Evolutionary conservation across 768 basidiomycete genomes (phyloP), one percentile per base, ranked within the genome.

Genomic region (Galerina sulciceps): DNA sequence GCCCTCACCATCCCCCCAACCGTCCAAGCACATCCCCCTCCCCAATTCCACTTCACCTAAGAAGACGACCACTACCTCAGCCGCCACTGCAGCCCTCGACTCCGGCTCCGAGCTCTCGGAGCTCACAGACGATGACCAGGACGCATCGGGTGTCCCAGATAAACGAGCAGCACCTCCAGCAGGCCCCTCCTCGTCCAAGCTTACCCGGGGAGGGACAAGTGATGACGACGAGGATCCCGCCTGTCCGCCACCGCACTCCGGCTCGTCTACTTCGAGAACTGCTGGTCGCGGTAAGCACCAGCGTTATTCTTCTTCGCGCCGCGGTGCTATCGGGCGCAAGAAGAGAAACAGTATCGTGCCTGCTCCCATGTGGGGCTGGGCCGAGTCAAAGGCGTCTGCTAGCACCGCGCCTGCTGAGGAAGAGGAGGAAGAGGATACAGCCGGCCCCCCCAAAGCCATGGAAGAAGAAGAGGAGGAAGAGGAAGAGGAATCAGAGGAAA

Each of bases 291-390:
- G 68, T 56, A 59, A 63, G 47, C 65, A 69, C 53, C 64, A 71
- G 55, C 64, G 65, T 54, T 55, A 63, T 35, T 64, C 54, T 20
- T 62, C 68, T 56, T 65, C 69, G 51, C 66, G 71, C 22, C 68
- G 66, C 18, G 64, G 66, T 20, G 68, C 66, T 5, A 70, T 67
- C 50, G 75, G 74, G 13, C 73, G 80, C 61, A 81, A 76, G 70
- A 84, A 85, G 67, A 81, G 86, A 51, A 83, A 87, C 65, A 88
- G 87, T 55, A 79, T 91, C 59, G 86, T 91, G 1, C 90, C 91
- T 26, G 86, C 86, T 36, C 85, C 85, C 53, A 93, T 93, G 90
- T 93, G 91, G 92, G 90, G 83, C 22, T 94, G 92, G 91, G 90
- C 86, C 64, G 86, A 85, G 69, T 78, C 73, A 48, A 80, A 72